phyloP scores from a whole-genome alignment of 2,329 filamentous ascomycete species.

The Pseudophaeomoniella oleicola region DNA sequence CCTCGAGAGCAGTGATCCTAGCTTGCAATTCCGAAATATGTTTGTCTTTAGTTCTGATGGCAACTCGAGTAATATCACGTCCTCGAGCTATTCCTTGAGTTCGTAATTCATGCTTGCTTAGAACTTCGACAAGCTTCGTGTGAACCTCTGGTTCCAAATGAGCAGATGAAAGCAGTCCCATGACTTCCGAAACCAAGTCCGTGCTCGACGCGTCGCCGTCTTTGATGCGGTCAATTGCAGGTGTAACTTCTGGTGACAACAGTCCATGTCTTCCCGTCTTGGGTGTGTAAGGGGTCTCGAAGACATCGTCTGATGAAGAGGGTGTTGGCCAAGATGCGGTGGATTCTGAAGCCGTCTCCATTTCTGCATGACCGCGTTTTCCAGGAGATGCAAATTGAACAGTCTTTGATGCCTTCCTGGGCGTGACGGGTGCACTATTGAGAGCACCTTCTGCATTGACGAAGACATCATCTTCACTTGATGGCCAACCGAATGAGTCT shows the following conservation, averaged over 20 bases:
- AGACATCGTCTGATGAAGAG: slow-evolving; percentile 9
- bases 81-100: slow-evolving; percentile 49
- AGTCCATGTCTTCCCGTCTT: slow-evolving; percentile 5
- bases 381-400: slow-evolving; percentile 18
- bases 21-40: slow-evolving; percentile 52
- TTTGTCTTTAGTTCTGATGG: slow-evolving; percentile 49
- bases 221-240: slow-evolving; percentile 5
- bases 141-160: slow-evolving; percentile 18
- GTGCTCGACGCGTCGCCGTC: slow-evolving; percentile 3
- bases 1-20: slow-evolving; percentile 43
- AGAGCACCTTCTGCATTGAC: slow-evolving; percentile 17
- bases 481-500: slow-evolving; percentile 23
- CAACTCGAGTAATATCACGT: slow-evolving; percentile 49
- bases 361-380: slow-evolving; percentile 20
- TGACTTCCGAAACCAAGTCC: slow-evolving; percentile 13
- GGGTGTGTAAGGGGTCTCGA: slow-evolving; percentile 8
- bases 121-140: slow-evolving; percentile 23
- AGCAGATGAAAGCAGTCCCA: slow-evolving; percentile 20
- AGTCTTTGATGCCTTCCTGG: slow-evolving; percentile 21
- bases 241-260: slow-evolving; percentile 8
- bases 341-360: slow-evolving; percentile 2
- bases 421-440: slow-evolving; percentile 14
- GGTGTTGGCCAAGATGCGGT: neutral
- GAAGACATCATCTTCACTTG: slow-evolving; percentile 19
- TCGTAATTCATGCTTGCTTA: slow-evolving; percentile 43